Percentiles rank a stretch among this genome's conserved stretches.
Conservation (phyloP, 2,329 filamentous ascomycete genomes). For the Aspergillus amoenus region DNA sequence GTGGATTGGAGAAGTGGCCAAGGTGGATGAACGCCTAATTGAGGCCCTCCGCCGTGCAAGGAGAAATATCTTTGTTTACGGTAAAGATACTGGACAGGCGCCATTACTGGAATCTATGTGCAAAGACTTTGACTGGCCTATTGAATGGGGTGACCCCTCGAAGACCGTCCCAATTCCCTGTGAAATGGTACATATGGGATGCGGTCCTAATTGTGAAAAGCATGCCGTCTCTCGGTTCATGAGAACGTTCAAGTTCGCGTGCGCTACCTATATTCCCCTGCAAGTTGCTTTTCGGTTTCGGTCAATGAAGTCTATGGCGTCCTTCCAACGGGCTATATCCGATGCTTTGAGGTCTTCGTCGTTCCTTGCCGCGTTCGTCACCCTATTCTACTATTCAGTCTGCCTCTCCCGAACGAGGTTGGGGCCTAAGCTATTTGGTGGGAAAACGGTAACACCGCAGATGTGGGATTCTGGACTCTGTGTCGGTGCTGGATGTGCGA, state of each 20-base stretch:
- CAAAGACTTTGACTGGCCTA: constrained; percentile 66
- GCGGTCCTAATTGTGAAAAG: constrained; percentile 67
- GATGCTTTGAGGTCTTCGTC: constrained; percentile 70
- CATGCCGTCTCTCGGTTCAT: constrained; percentile 69
- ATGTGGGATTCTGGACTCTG: constrained; percentile 64
- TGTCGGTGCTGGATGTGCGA: constrained; percentile 67
- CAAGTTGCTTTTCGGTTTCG: constrained; percentile 64
- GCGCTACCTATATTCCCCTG: constrained; percentile 74
- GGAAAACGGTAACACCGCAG: constrained; percentile 51
- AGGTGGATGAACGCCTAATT: constrained; percentile 72
- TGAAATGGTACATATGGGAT: constrained; percentile 79
- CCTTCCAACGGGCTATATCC: constrained; percentile 52
- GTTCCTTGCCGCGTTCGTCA: constrained; percentile 75
- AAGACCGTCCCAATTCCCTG: constrained; percentile 73
- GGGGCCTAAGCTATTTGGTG: constrained; percentile 67
- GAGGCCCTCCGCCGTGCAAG: constrained; percentile 69
- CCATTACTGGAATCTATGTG: constrained; percentile 70
- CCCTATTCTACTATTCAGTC: constrained; percentile 80
- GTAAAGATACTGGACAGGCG: constrained; percentile 69
- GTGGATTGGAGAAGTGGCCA: constrained; percentile 77
- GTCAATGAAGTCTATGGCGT: constrained; percentile 46
- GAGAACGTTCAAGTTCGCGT: constrained; percentile 70
- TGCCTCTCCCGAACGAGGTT: constrained; percentile 73
- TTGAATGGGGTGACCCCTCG: constrained; percentile 70
- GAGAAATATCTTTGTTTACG: constrained; percentile 66